A percentile compares a stretch with the other conserved stretches of the same genome.
phyloP scores from a whole-genome alignment of 2,329 filamentous ascomycete species.

The Madurella fahalii region DNA sequence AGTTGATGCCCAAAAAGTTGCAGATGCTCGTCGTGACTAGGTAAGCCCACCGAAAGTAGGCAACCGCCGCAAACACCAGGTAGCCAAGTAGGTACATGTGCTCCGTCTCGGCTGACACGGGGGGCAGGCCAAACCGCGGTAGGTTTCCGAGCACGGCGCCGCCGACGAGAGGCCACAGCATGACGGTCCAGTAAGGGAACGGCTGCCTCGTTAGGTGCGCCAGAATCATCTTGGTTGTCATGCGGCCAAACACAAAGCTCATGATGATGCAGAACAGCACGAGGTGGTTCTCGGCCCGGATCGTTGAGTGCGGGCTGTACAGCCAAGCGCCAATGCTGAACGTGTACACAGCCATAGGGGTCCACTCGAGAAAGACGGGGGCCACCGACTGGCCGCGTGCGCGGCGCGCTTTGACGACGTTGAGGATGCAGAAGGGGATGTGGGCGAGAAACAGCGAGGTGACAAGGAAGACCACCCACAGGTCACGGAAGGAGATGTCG shows the following conservation, averaged over 20 bases:
- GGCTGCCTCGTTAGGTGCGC: slow-evolving; percentile 90
- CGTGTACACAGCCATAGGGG: slow-evolving; percentile 80
- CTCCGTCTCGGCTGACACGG: slow-evolving; percentile 63
- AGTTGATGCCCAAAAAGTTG: slow-evolving; percentile 87
- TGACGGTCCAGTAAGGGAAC: slow-evolving; percentile 94
- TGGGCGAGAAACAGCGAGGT: slow-evolving; percentile 66
- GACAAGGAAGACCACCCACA: slow-evolving; percentile 75
- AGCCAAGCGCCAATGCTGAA: slow-evolving; percentile 76
- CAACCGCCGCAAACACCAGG: slow-evolving; percentile 75
- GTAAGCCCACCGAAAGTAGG: slow-evolving; percentile 90
- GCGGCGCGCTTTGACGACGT: slow-evolving; percentile 75
- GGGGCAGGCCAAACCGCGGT: slow-evolving; percentile 67
- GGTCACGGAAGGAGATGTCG: slow-evolving; percentile 72
- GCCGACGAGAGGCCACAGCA: slow-evolving; percentile 80
- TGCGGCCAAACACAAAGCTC: slow-evolving; percentile 94
- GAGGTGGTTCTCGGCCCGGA: slow-evolving; percentile 80
- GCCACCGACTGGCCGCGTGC: slow-evolving; percentile 67
- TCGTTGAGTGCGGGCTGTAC: slow-evolving; percentile 78
- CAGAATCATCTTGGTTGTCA: slow-evolving; percentile 99
- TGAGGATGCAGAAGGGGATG: slow-evolving; percentile 82
- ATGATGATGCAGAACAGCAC: slow-evolving; percentile 90
- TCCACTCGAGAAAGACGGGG: slow-evolving; percentile 90
- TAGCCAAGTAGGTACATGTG: slow-evolving; percentile 79
- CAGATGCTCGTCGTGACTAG: slow-evolving; percentile 90
- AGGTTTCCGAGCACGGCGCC: slow-evolving; percentile 81